These are phyloP conservation scores for Rhodotorula glutinis DNA, from an alignment of 1,284 basidiomycete genomes.

Conservation along the genomic window DNA sequence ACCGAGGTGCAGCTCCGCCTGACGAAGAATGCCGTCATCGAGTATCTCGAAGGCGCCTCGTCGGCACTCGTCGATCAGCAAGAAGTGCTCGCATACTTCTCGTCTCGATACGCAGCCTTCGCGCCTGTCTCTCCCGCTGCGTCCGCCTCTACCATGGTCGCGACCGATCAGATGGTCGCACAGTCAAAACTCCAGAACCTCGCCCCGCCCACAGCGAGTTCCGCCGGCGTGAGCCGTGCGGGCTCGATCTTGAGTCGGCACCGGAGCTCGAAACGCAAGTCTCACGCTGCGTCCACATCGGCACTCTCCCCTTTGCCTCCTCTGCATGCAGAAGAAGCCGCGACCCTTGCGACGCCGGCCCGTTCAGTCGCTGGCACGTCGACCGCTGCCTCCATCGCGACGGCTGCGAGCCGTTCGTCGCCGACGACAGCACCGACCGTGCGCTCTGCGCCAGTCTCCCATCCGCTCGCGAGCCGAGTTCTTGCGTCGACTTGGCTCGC, in stretches of 20 bases:
- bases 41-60: conserved; percentile 81
- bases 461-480: conserved; percentile 64
- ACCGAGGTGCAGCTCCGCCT: conserved; percentile 79
- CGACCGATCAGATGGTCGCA: too few species aligned
- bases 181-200: neutral
- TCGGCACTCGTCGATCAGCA: conserved; percentile 78
- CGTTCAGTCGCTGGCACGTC: neutral
- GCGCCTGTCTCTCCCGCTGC: neutral
- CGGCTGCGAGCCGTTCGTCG: conserved; percentile 35
- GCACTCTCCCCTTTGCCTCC: neutral
- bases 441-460: neutral
- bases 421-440: conserved; percentile 21
- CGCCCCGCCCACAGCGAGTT: neutral
- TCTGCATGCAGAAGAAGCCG: neutral
- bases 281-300: neutral
- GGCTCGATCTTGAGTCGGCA: conserved; percentile 8
- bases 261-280: conserved; percentile 1
- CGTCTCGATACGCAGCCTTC: conserved; percentile 23
- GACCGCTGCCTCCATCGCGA: neutral
- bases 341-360: conserved; percentile 44
- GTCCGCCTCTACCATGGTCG: neutral
- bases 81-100: conserved; percentile 78
- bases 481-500: conserved; percentile 88
- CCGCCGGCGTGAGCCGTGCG: neutral
- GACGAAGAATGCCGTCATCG: conserved; percentile 77